phyloP scores from a whole-genome alignment of 495 filamentous ascomycete genomes.

The Podospora bellae-mahoneyi region DNA sequence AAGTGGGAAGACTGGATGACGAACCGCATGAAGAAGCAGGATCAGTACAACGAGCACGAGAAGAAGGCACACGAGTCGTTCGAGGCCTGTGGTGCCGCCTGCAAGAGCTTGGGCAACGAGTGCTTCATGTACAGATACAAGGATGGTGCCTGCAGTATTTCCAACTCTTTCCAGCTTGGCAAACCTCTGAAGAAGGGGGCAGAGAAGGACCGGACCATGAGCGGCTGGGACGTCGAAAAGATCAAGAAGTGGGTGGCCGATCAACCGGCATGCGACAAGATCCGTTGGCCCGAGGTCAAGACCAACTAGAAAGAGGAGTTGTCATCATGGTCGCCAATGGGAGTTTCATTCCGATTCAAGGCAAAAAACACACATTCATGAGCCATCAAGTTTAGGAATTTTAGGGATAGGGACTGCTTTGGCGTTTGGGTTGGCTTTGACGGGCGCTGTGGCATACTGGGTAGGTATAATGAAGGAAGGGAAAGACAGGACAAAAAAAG shows the following conservation, averaged over 20 bases:
- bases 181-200: slow-evolving; percentile 28
- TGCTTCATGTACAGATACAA: slow-evolving; percentile 41
- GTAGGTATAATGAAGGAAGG: neutral
- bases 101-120: slow-evolving; percentile 34
- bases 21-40: slow-evolving; percentile 30
- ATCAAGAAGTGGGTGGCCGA: slow-evolving; percentile 32
- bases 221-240: slow-evolving; percentile 40
- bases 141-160: slow-evolving; percentile 32
- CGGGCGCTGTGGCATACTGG: neutral
- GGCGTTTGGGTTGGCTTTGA: neutral
- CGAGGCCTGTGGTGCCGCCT: slow-evolving; percentile 42
- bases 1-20: slow-evolving; percentile 29
- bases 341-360: neutral
- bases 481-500: neutral
- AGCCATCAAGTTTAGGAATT: neutral
- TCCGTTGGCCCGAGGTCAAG: slow-evolving; percentile 35
- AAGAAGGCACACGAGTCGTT: slow-evolving; percentile 40
- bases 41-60: slow-evolving; percentile 34
- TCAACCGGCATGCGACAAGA: slow-evolving; percentile 29
- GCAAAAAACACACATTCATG: neutral
- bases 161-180: slow-evolving; percentile 34
- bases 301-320: neutral
- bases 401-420: neutral
- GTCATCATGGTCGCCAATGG: neutral
- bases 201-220: slow-evolving; percentile 22